phyloP scores from a whole-genome alignment of 306 rosid species.

The Ziziphus jujuba region DNA sequence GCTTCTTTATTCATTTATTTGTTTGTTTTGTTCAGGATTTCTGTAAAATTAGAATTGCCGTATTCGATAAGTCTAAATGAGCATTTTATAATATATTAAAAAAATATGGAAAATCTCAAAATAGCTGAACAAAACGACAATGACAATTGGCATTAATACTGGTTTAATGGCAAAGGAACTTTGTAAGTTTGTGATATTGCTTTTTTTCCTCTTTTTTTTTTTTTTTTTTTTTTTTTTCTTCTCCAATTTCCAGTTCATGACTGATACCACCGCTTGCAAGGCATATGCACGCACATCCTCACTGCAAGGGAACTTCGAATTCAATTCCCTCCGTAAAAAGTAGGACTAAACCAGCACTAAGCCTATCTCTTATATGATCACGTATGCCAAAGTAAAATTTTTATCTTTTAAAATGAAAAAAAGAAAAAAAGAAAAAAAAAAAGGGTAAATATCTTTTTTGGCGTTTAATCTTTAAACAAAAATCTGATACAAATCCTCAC shows the following conservation, averaged over 20 bases:
- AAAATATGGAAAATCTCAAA: no score
- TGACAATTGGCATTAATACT: no score
- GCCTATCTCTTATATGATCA: background rate
- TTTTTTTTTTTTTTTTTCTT: background rate
- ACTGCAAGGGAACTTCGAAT: slow-evolving; percentile 30
- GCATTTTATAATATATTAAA: no score
- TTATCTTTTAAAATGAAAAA: no score
- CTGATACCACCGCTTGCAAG: slow-evolving; percentile 10
- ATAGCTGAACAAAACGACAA: no score
- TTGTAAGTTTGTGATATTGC: background rate
- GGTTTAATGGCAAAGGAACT: background rate
- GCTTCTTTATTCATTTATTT: background rate
- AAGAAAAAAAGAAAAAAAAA: no score
- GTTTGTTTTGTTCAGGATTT: background rate
- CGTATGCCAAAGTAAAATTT: no score
- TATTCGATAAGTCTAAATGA: no score
- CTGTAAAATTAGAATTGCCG: no score
- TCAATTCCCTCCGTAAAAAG: slow-evolving; percentile 36
- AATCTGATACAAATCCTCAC: background rate
- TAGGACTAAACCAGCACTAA: slow-evolving; percentile 2
- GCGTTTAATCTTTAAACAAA: slow-evolving; percentile 3
- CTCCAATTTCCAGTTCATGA: slow-evolving; percentile 4
- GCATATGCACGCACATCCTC: slow-evolving; percentile 21
- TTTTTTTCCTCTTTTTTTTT: background rate
- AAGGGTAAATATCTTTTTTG: no score